Percentiles rank a stretch among this genome's conserved stretches.
Conservation (phyloP, 1,284 basidiomycete genomes). For the Pseudomicrostroma phylloplanum region DNA sequence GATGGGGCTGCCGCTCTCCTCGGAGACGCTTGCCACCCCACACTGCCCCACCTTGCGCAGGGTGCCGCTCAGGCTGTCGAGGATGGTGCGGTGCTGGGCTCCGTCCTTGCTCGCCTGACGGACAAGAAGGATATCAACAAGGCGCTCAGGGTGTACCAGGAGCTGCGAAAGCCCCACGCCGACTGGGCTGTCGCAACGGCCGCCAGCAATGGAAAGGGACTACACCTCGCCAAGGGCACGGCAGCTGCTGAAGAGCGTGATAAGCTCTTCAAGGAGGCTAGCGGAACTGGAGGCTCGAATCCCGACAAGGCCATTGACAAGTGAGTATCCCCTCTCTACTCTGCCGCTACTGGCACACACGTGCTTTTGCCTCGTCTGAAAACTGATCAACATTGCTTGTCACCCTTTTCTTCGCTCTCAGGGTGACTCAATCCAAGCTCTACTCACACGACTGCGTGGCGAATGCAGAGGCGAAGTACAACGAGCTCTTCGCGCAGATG, state of each 20-base stretch:
- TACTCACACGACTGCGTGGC: background rate
- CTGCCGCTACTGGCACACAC: too few relatives aligned
- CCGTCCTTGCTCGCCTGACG: constrained; percentile 47
- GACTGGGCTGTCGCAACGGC: constrained; percentile 50
- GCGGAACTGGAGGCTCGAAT: constrained; percentile 1
- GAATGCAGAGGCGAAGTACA: background rate
- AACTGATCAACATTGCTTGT: too few relatives aligned
- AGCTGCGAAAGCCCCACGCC: constrained; percentile 50
- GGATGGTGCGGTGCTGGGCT: constrained; percentile 51
- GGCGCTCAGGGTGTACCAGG: constrained; percentile 49
- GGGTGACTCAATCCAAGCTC: background rate
- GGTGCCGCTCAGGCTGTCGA: constrained; percentile 53
- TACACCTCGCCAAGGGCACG: constrained; percentile 41
- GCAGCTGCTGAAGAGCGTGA: constrained; percentile 26
- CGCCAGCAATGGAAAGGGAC: constrained; percentile 49
- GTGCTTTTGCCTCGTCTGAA: too few relatives aligned
- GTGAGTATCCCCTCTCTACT: constrained; percentile 2
- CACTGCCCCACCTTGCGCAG: constrained; percentile 49
- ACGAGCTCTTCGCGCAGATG: background rate
- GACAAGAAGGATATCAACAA: constrained; percentile 46
- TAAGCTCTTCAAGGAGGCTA: constrained; percentile 5
- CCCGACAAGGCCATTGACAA: constrained; percentile 13
- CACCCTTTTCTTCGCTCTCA: too few relatives aligned
- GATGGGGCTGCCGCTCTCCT: constrained; percentile 40
- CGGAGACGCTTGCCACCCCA: constrained; percentile 49